phyloP scores from a whole-genome alignment of 805 yeast genomes.

The Ogataea naganishii region DNA sequence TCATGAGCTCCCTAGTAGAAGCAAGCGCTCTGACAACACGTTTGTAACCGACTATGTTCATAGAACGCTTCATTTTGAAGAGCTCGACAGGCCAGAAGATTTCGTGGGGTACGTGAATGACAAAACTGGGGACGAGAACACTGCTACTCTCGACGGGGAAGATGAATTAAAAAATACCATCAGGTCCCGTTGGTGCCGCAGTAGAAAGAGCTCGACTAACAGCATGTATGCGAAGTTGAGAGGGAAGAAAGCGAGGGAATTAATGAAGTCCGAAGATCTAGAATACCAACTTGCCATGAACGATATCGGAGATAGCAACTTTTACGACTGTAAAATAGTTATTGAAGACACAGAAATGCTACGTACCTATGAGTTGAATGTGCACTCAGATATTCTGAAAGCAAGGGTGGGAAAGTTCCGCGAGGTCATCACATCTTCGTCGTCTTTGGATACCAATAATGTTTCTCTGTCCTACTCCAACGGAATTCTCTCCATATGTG shows the following conservation, averaged over 20 bases:
- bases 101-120: slow-evolving; percentile 1
- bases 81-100: slow-evolving; percentile 3
- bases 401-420: not conserved
- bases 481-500: slow-evolving; percentile 3
- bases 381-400: slow-evolving; percentile 9
- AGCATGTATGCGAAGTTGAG: too few relatives aligned
- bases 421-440: slow-evolving; percentile 7
- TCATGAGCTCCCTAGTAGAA: slow-evolving; percentile 11
- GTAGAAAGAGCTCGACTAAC: slow-evolving; percentile 1
- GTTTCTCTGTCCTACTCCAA: too few relatives aligned
- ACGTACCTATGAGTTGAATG: slow-evolving; percentile 6
- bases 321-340: slow-evolving; percentile 8
- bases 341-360: slow-evolving; percentile 7
- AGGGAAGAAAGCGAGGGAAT: too few relatives aligned
- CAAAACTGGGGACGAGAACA: slow-evolving; percentile 2
- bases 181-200: too few relatives aligned
- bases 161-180: not conserved
- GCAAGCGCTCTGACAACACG: slow-evolving; percentile 3
- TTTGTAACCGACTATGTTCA: slow-evolving; percentile 9
- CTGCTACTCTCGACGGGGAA: not conserved
- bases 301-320: slow-evolving; percentile 7
- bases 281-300: slow-evolving; percentile 15
- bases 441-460: too few relatives aligned
- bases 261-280: slow-evolving; percentile 25
- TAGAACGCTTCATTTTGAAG: slow-evolving; percentile 1